Percentiles rank a stretch among this genome's conserved stretches.
Evolutionary conservation across 129 eudicot genomes (phyloP).

Genomic region (Pittosporum tobira): DNA sequence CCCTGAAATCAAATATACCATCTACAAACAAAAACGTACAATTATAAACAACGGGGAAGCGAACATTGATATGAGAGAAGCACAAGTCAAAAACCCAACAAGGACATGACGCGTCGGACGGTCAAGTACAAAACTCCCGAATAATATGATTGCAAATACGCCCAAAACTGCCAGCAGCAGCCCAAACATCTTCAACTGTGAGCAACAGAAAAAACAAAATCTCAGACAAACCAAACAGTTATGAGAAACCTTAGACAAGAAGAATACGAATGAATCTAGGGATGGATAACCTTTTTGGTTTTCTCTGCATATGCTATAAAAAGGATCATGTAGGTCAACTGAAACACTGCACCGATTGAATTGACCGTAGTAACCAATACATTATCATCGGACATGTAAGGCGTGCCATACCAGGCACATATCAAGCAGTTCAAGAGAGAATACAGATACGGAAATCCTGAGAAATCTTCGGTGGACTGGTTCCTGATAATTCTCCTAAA

Average conservation of each 20-base stretch:
- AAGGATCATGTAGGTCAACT: conserved; percentile 44
- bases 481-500: conserved; percentile 65
- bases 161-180: conserved; percentile 50
- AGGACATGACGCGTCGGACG: conserved; percentile 40
- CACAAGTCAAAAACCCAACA: conserved; percentile 65
- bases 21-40: conserved; percentile 27
- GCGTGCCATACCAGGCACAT: conserved; percentile 86
- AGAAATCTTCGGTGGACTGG: conserved; percentile 64
- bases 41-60: conserved; percentile 84
- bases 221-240: neutral
- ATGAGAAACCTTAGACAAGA: neutral
- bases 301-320: conserved; percentile 54
- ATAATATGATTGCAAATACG: conserved; percentile 43
- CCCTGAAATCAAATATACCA: too few species aligned
- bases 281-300: conserved; percentile 41
- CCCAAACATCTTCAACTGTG: too few species aligned
- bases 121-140: conserved; percentile 48
- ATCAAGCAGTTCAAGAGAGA: conserved; percentile 77
- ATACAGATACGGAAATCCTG: conserved; percentile 68
- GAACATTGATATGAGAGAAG: conserved; percentile 84
- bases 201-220: neutral
- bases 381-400: conserved; percentile 59
- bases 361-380: conserved; percentile 69
- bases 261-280: neutral
- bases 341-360: conserved; percentile 77